Conservation (phyloP, 495 filamentous ascomycete species). For the Tuber brumale region DNA sequence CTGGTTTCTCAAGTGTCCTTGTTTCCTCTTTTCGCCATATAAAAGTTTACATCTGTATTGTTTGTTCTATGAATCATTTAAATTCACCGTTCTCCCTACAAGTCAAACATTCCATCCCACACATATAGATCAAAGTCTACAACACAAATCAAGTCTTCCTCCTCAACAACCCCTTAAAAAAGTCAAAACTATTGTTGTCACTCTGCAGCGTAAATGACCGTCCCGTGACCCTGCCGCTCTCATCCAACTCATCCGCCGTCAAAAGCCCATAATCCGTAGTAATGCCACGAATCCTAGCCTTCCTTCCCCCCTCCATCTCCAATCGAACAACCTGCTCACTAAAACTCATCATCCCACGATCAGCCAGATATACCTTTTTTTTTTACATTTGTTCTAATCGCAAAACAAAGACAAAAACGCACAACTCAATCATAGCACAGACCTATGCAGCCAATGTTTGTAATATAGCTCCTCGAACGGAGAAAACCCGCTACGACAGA, state of each 20-base stretch:
- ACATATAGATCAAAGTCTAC: neutral
- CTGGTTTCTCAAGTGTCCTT: neutral
- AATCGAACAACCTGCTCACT: constrained; percentile 77
- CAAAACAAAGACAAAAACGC: neutral
- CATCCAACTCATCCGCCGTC: constrained; percentile 78
- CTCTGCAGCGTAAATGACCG: constrained; percentile 79
- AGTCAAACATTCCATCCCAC: neutral
- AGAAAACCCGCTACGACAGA: constrained; percentile 64
- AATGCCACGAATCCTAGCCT: constrained; percentile 79
- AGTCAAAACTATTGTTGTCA: constrained; percentile 98
- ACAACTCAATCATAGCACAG: constrained; percentile 3
- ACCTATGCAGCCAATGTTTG: constrained; percentile 74
- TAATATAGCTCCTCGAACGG: constrained; percentile 76
- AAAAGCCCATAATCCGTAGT: constrained; percentile 82
- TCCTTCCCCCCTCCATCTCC: constrained; percentile 70
- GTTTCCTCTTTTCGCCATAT: neutral
- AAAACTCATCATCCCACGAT: neutral
- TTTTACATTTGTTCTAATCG: neutral
- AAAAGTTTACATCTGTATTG: neutral
- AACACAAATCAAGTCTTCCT: constrained; percentile 51
- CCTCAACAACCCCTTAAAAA: constrained; percentile 81
- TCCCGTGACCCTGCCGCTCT: constrained; percentile 68
- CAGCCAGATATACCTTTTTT: neutral
- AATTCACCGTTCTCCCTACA: neutral
- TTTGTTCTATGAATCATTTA: neutral